Percentiles rank a stretch among this genome's conserved stretches.
These are phyloP conservation scores for Hymenoscyphus scutula DNA, from an alignment of 2,329 filamentous ascomycete genomes.

Conservation along the genomic window DNA sequence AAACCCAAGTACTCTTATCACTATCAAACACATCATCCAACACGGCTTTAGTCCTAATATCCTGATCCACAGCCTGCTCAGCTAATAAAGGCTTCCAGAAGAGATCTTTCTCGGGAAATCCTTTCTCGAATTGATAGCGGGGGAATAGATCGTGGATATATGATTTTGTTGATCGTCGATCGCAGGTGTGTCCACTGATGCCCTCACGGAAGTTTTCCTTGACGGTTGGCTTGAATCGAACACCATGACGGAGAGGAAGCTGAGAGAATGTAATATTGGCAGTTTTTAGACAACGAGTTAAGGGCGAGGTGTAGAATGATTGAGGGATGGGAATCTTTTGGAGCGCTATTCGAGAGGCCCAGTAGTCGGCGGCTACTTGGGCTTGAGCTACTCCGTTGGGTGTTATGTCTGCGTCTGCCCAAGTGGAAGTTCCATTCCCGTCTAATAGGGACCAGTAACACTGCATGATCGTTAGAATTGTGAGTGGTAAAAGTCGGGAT, in stretches of 20 bases:
- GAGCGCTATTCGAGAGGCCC: constrained; percentile 49
- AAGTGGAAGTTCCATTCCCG: constrained; percentile 60
- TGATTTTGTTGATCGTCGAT: constrained; percentile 55
- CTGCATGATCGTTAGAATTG: constrained; percentile 32
- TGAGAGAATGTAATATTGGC: constrained; percentile 58
- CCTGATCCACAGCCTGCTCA: constrained; percentile 47
- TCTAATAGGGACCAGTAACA: constrained; percentile 65
- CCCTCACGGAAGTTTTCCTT: constrained; percentile 67
- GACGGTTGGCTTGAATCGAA: constrained; percentile 55
- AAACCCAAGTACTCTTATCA: constrained; percentile 55
- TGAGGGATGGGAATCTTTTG: constrained; percentile 60
- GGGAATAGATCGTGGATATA: constrained; percentile 54
- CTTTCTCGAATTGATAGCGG: constrained; percentile 54
- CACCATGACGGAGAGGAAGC: constrained; percentile 49
- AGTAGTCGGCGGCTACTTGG: constrained; percentile 56
- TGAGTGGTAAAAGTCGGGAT: neutral
- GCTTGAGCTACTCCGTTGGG: constrained; percentile 56
- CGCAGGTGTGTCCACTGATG: constrained; percentile 67
- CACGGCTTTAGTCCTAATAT: constrained; percentile 47
- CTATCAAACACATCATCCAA: constrained; percentile 56
- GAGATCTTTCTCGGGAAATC: constrained; percentile 57
- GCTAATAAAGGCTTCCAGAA: constrained; percentile 45
- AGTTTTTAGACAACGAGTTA: constrained; percentile 62
- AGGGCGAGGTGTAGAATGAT: constrained; percentile 62
- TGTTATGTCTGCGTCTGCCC: constrained; percentile 64